Evolutionary conservation across 768 basidiomycete species (phyloP), one percentile per base, ranked within the genome.

Genomic region (Glaciozyma martinii): DNA sequence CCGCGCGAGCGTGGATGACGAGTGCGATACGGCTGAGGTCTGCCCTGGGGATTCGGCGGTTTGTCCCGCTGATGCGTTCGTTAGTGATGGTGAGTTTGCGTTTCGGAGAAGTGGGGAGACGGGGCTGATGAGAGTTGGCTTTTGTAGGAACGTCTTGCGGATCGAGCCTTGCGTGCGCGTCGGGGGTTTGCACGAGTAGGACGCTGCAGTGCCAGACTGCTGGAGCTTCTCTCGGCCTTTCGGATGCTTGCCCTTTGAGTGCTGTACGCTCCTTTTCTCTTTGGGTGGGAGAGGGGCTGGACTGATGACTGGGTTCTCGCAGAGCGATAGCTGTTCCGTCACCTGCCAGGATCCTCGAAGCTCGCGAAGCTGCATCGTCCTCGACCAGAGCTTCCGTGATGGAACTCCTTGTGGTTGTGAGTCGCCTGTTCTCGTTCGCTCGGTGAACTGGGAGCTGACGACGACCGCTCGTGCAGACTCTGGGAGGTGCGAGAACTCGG

Each of bases 391-490:
- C 52, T 83, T 91, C 56, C 79, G 89, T 58, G 86, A 90, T 74
- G 90, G 89, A 29, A 90, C 89, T n/a, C 84, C 88, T 19, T 93
- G 90, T 76, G 89, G 88, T 83, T 72, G 63, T 83, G 21, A n/a
- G 58, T 59, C 21, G 1, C 15, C n/a, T 16, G 30, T 44, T 15
- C 43, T 58, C 19, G 55, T 1, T 79, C 57, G 19, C 76, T 83
- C 37, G 77, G 90, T 53, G 84, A n/a, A n/a, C 84, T 61, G 81
- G 86, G 1, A 32, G 12, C 43, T 55, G 30, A 55, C 54, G 52
- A 33, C 9, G 2, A n/a, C n/a, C n/a, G n/a, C n/a, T 29, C 42
- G 19, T 3, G 15, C 46, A 59, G 58, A 88, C 60, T 86, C 90
- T 74, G 90, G 90, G 29, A 89, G 87, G 37, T 84, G 89, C 84